Base-by-base conservation (phyloP, 1,139 yeast genomes). In the Entelexis sorbosivorans region DNA sequence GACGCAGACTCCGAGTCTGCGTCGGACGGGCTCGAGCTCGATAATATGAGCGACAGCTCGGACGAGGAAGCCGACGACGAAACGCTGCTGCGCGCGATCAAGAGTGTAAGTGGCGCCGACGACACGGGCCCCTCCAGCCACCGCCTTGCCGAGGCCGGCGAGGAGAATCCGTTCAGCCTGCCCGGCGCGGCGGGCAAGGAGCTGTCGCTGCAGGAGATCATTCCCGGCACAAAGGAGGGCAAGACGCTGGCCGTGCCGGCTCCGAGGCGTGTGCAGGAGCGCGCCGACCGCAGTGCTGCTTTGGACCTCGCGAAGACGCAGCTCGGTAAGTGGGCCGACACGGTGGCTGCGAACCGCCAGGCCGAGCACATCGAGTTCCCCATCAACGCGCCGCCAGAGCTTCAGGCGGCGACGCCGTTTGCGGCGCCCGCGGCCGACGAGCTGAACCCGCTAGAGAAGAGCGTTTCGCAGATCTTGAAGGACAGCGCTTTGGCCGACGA, bases 281-380 rank as follows among this genome's bases (percentile, higher is more conserved):
- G 94, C 62, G 78, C 84, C 59, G 96, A 89, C 60, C 78, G 98
- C 63, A 75, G 74, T 56, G 97, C 93, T 1, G 98, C 98, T 0
- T 89, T 85, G 64, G 94, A 85, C 51, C 76, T 91, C 32, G 80
- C 96, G 48, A 87, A 82, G 59, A 83, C 82, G 49, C 95, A 91
- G 62, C 85, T 91, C 5, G 75, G 79, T 54, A 84, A 82, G 66
- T 91, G 98, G 97, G 78, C 80, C 54, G 95, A 87, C 50, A 77
- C 82, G 0, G 88, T 91, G 14, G 79, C 80, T 57, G 75, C 78
- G 52, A 83, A 86, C 61, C 77, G 95, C 60, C 78, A 79, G 56
- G 94, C 96, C 0, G 96, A 89, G 61, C 89, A 83, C 50, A 69
- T 91, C 48, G 76, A 78, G 52, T 89, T 91, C 66, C 88, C 91